Evolutionary conservation across 495 filamentous ascomycete species (phyloP).

Genomic region (Lepraria neglecta): DNA sequence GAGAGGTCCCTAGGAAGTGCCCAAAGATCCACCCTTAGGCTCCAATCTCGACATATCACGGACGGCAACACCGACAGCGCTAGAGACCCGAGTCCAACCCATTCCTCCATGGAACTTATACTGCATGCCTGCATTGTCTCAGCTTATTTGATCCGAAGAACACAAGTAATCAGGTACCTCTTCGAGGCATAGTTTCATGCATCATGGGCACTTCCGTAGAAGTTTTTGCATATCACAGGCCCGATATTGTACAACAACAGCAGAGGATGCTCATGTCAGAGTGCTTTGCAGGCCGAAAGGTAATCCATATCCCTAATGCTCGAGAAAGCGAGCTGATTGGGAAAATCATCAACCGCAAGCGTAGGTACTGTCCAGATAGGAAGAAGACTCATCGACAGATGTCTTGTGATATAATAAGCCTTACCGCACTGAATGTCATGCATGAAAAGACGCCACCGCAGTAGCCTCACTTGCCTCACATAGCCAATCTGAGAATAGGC

Average conservation of each 20-base stretch:
- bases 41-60: too few species aligned
- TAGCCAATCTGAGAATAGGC: not conserved
- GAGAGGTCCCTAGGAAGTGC: too few species aligned
- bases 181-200: too few species aligned
- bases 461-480: conserved; percentile 1
- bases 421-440: not conserved
- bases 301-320: not conserved
- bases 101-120: too few species aligned
- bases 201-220: too few species aligned
- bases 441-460: not conserved
- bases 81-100: too few species aligned
- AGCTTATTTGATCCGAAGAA: too few species aligned
- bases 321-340: not conserved
- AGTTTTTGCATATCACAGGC: not conserved
- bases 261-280: not conserved
- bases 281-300: not conserved
- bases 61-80: too few species aligned
- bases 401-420: not conserved
- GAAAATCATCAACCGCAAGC: too few species aligned
- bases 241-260: not conserved
- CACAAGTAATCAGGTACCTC: too few species aligned
- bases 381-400: not conserved
- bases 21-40: too few species aligned
- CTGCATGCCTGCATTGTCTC: too few species aligned
- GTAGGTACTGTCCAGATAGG: not conserved